These are phyloP conservation scores for Mycena leptocephala DNA, from an alignment of 768 basidiomycete species.

Conservation along the genomic window DNA sequence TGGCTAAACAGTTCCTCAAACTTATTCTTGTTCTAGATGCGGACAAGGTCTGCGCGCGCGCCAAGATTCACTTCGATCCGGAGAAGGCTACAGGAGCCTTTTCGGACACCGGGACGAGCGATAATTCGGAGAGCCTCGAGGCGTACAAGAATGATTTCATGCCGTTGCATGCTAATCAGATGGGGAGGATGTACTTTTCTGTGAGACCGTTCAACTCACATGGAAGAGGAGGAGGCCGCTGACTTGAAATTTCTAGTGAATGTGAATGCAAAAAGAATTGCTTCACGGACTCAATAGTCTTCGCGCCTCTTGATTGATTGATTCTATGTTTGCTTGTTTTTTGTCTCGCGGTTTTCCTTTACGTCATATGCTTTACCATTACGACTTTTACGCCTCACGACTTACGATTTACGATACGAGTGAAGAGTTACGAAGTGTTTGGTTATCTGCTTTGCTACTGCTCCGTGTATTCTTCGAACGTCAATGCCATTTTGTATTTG, in stretches of 20 bases:
- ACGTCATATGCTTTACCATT: background rate
- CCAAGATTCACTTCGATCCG: slow-evolving; percentile 78
- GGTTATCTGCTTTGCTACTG: too few relatives aligned
- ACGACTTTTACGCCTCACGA: background rate
- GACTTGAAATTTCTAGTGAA: background rate
- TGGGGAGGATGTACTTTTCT: slow-evolving; percentile 57
- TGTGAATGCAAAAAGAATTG: background rate
- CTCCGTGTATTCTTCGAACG: too few relatives aligned
- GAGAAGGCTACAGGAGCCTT: slow-evolving; percentile 56
- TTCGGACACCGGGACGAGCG: slow-evolving; percentile 50
- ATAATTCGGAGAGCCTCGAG: slow-evolving; percentile 57
- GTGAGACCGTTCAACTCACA: too few relatives aligned
- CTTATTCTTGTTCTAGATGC: slow-evolving; percentile 82
- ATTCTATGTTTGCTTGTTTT: too few relatives aligned
- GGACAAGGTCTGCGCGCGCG: slow-evolving; percentile 80
- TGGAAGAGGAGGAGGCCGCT: too few relatives aligned
- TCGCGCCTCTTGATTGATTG: too few relatives aligned
- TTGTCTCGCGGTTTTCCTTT: background rate
- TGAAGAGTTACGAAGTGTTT: background rate
- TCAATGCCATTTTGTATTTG: too few relatives aligned
- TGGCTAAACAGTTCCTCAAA: too few relatives aligned
- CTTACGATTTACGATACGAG: background rate
- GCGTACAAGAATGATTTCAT: slow-evolving; percentile 68
- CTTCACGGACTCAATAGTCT: too few relatives aligned
- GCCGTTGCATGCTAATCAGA: slow-evolving; percentile 58